Conservation (phyloP, 495 filamentous ascomycete genomes). For the Penicillium simplicissimum region DNA sequence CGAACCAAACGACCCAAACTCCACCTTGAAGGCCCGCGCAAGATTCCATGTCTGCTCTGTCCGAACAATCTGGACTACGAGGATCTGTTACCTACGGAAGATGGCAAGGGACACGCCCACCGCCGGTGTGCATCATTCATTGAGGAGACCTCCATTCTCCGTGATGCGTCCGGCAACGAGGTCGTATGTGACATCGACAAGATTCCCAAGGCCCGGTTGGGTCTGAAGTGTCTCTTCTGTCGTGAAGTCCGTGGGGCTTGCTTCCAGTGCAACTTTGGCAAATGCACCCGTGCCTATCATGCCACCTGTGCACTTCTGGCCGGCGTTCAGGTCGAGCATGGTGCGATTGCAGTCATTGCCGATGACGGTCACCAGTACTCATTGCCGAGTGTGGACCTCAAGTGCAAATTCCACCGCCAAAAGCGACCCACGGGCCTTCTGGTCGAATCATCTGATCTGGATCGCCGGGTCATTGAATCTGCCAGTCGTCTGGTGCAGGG, state of each 20-base stretch:
- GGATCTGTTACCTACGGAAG: constrained; percentile 81
- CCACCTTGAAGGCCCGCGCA: constrained; percentile 65
- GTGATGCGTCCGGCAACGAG: constrained; percentile 66
- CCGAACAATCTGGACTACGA: constrained; percentile 88
- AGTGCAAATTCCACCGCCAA: constrained; percentile 88
- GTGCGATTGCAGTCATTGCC: constrained; percentile 79
- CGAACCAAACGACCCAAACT: constrained; percentile 75
- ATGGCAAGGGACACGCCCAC: constrained; percentile 79
- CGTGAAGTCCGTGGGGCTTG: constrained; percentile 90
- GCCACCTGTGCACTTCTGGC: constrained; percentile 91
- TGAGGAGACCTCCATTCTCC: constrained; percentile 83
- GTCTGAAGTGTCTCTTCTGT: constrained; percentile 92
- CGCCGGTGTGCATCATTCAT: constrained; percentile 87
- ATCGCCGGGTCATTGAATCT: constrained; percentile 58
- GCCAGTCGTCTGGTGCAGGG: constrained; percentile 67
- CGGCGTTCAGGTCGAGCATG: constrained; percentile 87
- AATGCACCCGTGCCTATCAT: constrained; percentile 92
- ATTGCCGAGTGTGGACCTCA: constrained; percentile 84
- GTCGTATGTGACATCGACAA: constrained; percentile 72
- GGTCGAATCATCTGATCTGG: constrained; percentile 69
- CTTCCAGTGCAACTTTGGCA: constrained; percentile 95
- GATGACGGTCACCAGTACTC: constrained; percentile 92
- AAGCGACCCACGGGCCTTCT: constrained; percentile 72
- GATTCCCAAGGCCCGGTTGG: constrained; percentile 83
- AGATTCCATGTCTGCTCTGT: constrained; percentile 89